Percentiles rank a stretch among this genome's conserved stretches.
Evolutionary conservation across 2,329 filamentous ascomycete species (phyloP).

Genomic region (Colletotrichum musicola): DNA sequence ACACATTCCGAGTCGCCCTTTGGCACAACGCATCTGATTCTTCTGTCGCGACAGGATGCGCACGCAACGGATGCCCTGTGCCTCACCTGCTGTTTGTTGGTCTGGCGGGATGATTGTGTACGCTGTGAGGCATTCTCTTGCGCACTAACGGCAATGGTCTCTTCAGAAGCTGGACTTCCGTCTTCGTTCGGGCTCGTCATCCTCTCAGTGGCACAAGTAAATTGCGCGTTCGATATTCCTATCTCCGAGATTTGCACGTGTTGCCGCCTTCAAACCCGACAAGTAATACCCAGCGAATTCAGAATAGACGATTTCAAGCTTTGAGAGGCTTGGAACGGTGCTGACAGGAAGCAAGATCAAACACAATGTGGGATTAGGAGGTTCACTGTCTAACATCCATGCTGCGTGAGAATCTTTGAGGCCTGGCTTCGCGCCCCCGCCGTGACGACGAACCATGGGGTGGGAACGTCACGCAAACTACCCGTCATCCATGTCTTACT

Average conservation of each 20-base stretch:
- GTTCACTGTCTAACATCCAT: neutral
- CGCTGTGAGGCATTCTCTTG: slow-evolving; percentile 53
- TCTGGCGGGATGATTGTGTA: slow-evolving; percentile 43
- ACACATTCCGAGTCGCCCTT: slow-evolving; percentile 63
- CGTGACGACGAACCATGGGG: slow-evolving; percentile 25
- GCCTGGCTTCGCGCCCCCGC: neutral
- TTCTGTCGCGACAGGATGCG: slow-evolving; percentile 63
- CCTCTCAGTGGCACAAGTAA: neutral
- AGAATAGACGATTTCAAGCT: neutral
- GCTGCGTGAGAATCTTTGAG: neutral
- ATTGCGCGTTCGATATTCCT: too few relatives aligned
- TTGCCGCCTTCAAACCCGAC: neutral
- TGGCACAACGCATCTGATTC: slow-evolving; percentile 65
- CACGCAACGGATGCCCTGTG: slow-evolving; percentile 68
- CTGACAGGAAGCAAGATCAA: too few relatives aligned
- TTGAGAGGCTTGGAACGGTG: neutral
- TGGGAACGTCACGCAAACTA: slow-evolving; percentile 17
- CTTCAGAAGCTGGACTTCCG: slow-evolving; percentile 36
- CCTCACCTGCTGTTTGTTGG: slow-evolving; percentile 53
- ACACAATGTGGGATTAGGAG: neutral
- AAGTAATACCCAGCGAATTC: neutral
- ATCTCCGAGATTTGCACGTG: too few relatives aligned
- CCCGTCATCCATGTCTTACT: slow-evolving; percentile 25
- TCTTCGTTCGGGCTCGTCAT: slow-evolving; percentile 15
- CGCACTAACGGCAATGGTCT: slow-evolving; percentile 44